Conservation (phyloP, 225 moss, liverwort and hornwort species). For the Physcomitrellopsis africana region DNA sequence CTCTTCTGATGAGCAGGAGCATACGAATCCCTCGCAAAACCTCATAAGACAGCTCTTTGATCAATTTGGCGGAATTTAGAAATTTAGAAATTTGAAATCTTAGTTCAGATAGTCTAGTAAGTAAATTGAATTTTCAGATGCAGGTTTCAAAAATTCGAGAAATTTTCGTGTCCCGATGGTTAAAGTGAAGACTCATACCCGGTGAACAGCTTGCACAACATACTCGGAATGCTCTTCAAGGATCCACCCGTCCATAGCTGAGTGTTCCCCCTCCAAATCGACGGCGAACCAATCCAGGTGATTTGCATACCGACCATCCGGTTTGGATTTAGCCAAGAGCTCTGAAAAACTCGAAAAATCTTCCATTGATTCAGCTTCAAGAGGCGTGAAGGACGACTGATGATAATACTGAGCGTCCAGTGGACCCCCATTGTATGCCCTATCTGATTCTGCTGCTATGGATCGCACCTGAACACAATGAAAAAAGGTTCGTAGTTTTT, state of each 20-base stretch:
- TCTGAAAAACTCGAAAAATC: conserved; percentile 48
- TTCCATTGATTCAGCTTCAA: conserved; percentile 70
- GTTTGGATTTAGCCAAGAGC: conserved; percentile 51
- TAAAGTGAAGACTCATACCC: conserved; percentile 58
- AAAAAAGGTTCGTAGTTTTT: conserved; percentile 13
- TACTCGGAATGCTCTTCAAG: conserved; percentile 98
- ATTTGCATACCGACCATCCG: conserved; percentile 79
- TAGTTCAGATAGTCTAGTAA: conserved; percentile 5
- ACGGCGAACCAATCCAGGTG: conserved; percentile 99
- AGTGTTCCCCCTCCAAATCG: conserved; percentile 99
- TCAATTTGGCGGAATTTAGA: neutral
- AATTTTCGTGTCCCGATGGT: conserved; percentile 3
- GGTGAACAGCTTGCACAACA: conserved; percentile 92
- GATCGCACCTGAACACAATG: conserved; percentile 77
- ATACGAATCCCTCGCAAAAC: neutral
- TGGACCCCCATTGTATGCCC: conserved; percentile 96
- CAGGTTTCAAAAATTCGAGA: conserved; percentile 29
- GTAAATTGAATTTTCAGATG: conserved; percentile 12
- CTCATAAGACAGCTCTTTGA: conserved; percentile 7
- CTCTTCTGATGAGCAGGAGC: neutral
- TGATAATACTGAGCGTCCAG: conserved; percentile 85
- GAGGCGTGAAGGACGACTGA: conserved; percentile 78
- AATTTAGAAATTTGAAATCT: conserved; percentile 10
- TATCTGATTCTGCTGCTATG: conserved; percentile 95
- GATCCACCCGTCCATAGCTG: conserved; percentile 99